These are phyloP conservation scores for Sclerotinia nivalis DNA, from an alignment of 2,329 filamentous ascomycete genomes.

Conservation along the genomic window DNA sequence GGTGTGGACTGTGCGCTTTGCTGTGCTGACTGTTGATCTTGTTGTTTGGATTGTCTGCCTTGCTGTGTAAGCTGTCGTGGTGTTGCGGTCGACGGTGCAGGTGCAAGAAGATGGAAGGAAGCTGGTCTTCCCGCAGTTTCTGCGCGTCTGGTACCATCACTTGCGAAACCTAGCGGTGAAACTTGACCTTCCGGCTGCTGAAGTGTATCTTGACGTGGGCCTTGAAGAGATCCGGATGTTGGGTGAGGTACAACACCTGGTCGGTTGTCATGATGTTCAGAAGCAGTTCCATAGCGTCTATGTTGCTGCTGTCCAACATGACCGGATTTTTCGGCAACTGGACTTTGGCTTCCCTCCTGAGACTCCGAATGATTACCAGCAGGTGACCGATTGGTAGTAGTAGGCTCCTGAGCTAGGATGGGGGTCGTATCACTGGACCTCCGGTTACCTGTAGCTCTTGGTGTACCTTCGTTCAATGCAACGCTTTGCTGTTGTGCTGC, in stretches of 20 bases:
- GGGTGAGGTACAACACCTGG: background rate
- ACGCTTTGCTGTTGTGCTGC: background rate
- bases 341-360: background rate
- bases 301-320: background rate
- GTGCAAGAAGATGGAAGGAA: background rate
- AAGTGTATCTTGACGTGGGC: background rate
- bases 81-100: background rate
- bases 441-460: background rate
- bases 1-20: background rate
- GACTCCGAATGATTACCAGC: too few species aligned
- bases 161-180: too few species aligned
- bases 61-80: background rate
- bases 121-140: background rate
- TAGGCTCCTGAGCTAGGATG: background rate
- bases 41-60: background rate
- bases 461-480: background rate
- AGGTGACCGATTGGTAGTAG: background rate
- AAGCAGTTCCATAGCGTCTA: background rate
- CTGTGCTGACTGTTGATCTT: background rate
- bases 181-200: background rate
- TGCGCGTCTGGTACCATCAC: too few species aligned
- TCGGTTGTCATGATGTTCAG: background rate
- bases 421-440: background rate
- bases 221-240: background rate
- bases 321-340: background rate